These are phyloP conservation scores for Chlamydomonas reinhardtii DNA, from an alignment of 163 green algal species.

Conservation along the genomic window DNA sequence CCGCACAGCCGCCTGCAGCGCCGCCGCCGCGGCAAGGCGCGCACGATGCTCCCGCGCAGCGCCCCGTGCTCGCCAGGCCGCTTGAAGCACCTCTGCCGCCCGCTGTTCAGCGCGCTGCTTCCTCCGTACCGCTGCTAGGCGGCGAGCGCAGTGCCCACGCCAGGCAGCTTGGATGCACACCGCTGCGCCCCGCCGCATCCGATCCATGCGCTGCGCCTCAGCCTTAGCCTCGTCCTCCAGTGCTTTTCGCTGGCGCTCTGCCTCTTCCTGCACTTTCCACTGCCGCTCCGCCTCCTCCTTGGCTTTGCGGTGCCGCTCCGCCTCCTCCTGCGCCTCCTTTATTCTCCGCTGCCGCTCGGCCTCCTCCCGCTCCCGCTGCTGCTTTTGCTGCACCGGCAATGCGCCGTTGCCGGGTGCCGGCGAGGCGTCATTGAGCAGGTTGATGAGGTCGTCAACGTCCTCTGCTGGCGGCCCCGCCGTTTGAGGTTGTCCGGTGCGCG, in stretches of 20 bases:
- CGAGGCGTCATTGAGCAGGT: conserved; percentile 11
- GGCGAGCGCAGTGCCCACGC: conserved; percentile 7
- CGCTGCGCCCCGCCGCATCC: not conserved
- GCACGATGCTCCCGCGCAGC: not conserved
- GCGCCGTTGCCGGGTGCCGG: not conserved
- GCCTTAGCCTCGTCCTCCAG: not conserved
- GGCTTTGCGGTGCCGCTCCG: not conserved
- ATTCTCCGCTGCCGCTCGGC: not conserved
- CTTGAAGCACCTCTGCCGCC: conserved; percentile 24
- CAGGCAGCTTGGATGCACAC: conserved; percentile 28
- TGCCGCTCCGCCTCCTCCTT: conserved; percentile 1
- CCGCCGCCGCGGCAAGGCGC: not conserved
- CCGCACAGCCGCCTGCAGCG: conserved; percentile 22
- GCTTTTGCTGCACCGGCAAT: not conserved
- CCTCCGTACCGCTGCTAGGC: not conserved
- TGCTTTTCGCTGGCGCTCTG: not conserved
- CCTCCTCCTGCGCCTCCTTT: not conserved
- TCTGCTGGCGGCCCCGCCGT: not conserved
- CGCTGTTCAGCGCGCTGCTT: conserved; percentile 1
- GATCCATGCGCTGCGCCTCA: not conserved
- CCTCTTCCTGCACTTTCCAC: not conserved
- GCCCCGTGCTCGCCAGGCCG: conserved; percentile 10
- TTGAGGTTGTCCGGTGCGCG: not conserved
- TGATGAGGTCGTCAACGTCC: conserved; percentile 48
- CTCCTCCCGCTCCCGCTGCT: conserved; percentile 3